phyloP scores from a whole-genome alignment of 257 asterid genomes.

The Salvia hispanica region DNA sequence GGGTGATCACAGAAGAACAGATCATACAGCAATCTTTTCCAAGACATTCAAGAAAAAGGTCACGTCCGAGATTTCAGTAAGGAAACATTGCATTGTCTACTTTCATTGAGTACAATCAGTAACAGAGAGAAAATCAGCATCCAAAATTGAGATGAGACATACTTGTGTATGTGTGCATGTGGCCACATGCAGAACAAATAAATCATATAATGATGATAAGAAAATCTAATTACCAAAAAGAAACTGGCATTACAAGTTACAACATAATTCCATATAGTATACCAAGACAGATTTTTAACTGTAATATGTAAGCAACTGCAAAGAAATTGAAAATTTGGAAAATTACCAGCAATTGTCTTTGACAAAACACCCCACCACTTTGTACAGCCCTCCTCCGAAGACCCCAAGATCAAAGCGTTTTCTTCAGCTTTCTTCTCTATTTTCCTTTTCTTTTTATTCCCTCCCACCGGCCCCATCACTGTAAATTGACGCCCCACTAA shows the following conservation, averaged over 20 bases:
- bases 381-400: conserved; percentile 59
- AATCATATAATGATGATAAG: neutral
- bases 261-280: conserved; percentile 9
- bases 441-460: conserved; percentile 67
- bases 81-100: neutral
- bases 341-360: conserved; percentile 56
- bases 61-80: too few relatives aligned
- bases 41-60: too few relatives aligned
- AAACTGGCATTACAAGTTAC: conserved; percentile 6
- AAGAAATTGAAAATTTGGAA: conserved; percentile 5
- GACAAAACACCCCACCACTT: conserved; percentile 72
- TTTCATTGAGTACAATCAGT: conserved; percentile 1
- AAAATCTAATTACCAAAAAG: neutral
- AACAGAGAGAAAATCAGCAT: conserved; percentile 21
- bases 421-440: conserved; percentile 57
- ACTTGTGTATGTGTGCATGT: neutral
- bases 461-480: conserved; percentile 69
- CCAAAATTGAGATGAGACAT: conserved; percentile 12
- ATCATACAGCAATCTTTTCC: too few relatives aligned
- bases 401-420: conserved; percentile 47
- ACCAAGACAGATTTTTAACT: conserved; percentile 12
- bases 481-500: conserved; percentile 36
- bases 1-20: conserved; percentile 4
- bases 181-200: neutral
- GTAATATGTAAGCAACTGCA: conserved; percentile 28